Base-by-base conservation (phyloP, 306 rosid species). In the Echinosophora koreensis region DNA sequence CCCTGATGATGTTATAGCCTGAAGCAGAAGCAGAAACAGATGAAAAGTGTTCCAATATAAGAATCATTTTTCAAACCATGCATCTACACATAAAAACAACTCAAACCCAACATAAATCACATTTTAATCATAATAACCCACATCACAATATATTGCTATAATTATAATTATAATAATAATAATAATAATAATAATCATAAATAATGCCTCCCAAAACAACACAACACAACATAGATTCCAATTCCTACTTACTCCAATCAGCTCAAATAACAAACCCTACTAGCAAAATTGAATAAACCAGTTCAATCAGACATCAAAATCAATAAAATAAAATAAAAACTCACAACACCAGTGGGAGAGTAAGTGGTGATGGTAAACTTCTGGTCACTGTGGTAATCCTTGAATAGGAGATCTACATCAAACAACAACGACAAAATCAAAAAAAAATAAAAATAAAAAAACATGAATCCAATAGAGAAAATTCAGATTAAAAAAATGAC, bases 261-360 rank as follows among this genome's bases (percentile, higher is more conserved):
- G 5, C 15, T 47, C 47, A 7, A 35, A 32, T 16, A 66, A 37
- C 13, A 74, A 27, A 37, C 3, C 32, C 14, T 4, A 70, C 73
- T 3, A 15, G 13, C 82, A 50, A 18, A 71, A 73, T 3, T 44
- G 11, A 61, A 50, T 10, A 35, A 32, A 30, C 37, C 15, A 68
- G 13, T 8, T 54, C 38, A 52, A 62, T 42, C 11, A 70, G 34
- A 30, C 47, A 47, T 46, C 5, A 6, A 5, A 60, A 47, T 28
- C 16, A 58, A n/a, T 2, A 13, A 35, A 58, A 74, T 13, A 5
- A 12, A 59, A 13, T n/a, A 67, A 30, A 8, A 2, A 84, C 85
- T 77, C 66, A 95, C 98, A 85, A 95, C 97, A 80, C 98, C 98
- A 74, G 97, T 90, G 15, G 97, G 89, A 44, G 97, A 92, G 93